Evolutionary conservation across 2,329 filamentous ascomycete genomes (phyloP), one percentile per base, ranked within the genome.

Genomic region (Aspergillus aculeatus): DNA sequence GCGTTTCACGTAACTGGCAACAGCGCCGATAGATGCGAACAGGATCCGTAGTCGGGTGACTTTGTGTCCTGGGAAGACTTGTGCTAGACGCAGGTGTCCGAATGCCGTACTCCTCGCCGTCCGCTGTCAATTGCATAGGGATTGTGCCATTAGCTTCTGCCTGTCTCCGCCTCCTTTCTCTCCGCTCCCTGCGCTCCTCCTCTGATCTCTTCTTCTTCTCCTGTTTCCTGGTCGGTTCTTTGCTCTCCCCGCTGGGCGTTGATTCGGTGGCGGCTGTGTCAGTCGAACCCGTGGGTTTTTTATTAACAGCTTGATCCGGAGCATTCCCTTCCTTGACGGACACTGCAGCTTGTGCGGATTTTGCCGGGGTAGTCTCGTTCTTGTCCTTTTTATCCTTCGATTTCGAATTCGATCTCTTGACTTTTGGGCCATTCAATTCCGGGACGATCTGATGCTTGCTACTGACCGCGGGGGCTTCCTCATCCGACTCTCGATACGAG

Each of bases 191-290:
- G 47, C 93, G 84, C 75, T 97, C 94, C 61, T 94, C 92, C 72
- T 97, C 94, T 47, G 91, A 96, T 65, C 89, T 88, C 80, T 96
- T 96, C 78, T 97, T 97, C 82, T 96, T 97, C 71, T 97, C 93
- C 75, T 92, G 95, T 77, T 96, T 97, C 68, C 88, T 88, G 7
- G 81, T 86, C 32, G 77, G 78, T 76, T 84, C 71, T 50, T 76
- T 76, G 16, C 31, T 59, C 54, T 75, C 70, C 12, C 61, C 58
- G 10, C 72, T 72, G 4, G 66, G 60, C 52, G 71, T 70, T 14
- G 58, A 57, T 35, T 74, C 71, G 16, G 70, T 75, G 64, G 61
- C 73, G 29, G 44, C 32, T 41, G 21, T 56, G 26, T 54, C 54
- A 44, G 57, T 50, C 14, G 67, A 48, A 9, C 57, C 50, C 16